Base-by-base conservation (phyloP, 2,329 filamentous ascomycete species). In the Paramyrothecium roridum region DNA sequence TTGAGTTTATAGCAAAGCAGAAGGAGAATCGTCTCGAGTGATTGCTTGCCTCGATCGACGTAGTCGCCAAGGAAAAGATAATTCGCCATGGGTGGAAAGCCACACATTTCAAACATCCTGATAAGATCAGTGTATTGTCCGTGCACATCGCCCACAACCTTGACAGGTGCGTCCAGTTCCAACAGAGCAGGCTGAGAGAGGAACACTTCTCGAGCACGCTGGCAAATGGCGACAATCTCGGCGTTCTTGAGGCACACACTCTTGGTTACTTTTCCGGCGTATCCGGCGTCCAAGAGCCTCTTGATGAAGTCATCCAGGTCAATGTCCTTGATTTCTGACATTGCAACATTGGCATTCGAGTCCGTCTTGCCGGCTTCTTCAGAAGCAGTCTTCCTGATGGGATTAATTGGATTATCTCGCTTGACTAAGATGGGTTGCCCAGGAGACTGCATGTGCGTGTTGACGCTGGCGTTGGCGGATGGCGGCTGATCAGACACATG, bases 251-350 rank as follows among this genome's bases (percentile, higher is more conserved):
- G 80, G 65, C 93, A 97, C 22, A 98, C 93, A 21, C 92, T 91
- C 80, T 99, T 99, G 59, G 95, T 98, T 64, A 97, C 91, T 74
- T 99, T 99, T 61, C 92, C 92, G 48, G 92, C 90, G 69, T 99
- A 99, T 13, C 90, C 95, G 11, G 95, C 93, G 72, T 99, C 95
- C 53, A 99, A 79, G 47, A 99, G 83, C 47, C 95, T 87, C 66
- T 93, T 92, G 69, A 99, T 99, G 80, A 96, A 97, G 69, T 99
- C 95, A 68, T 99, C 95, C 30, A 99, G 80, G 70, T 99, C 95
- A 63, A 95, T 90, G 37, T 93, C 86, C 72, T 96, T 96, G 67
- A 98, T 84, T 21, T 96, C 91, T 54, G 89, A 86, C 81, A 98
- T 96, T 59, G 90, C 89, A 73, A 96, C 89, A 54, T 76, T 78